Base-by-base conservation (phyloP, 2,329 filamentous ascomycete species). In the Pseudogymnoascus sp. region DNA sequence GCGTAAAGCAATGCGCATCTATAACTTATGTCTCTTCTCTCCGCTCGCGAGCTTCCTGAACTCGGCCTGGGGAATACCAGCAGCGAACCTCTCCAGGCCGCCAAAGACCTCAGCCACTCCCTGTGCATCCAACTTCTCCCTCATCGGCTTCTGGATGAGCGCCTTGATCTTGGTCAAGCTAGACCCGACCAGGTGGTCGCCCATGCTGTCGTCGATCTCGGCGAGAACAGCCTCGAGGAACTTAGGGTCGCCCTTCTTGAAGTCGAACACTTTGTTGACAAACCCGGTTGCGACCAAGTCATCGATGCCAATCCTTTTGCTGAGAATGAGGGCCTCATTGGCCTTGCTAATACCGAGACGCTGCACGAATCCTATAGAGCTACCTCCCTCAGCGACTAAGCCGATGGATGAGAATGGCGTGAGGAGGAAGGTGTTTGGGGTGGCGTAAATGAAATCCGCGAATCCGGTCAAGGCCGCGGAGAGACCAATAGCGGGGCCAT, bases 21-120 rank as follows among this genome's bases (percentile, higher is more conserved):
- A 96, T 73, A 97, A 76, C 78, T 97, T 97, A 77, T 99, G 94
- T 72, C 87, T 90, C 84, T 97, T 97, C 80, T 94, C 84, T 11
- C 93, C 91, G 64, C 80, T 85, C 1, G 91, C 91, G 71, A 97
- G 77, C 80, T 89, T 92, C 69, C 81, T 77, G 72, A 97, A 97
- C 78, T 97, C 90, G 73, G 88, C 82, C 78, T 97, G 91, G 18
- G 94, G 94, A 43, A 91, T 80, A 0, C 68, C 70, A 14, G 67
- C 47, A 4, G 28, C 73, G 70, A 97, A 97, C 62, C 91, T 79
- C 64, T 92, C 86, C 70, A 97, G 72, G 0, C 92, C 93, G 2
- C 83, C 87, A 78, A 96, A 92, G 1, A 94, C 90, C 80, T 97
- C 93, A 35, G 83, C 77, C 6, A 91, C 85, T 66, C 90, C 93